Evolutionary conservation across 2,329 filamentous ascomycete species (phyloP).

Genomic region (Phialophora expanda): DNA sequence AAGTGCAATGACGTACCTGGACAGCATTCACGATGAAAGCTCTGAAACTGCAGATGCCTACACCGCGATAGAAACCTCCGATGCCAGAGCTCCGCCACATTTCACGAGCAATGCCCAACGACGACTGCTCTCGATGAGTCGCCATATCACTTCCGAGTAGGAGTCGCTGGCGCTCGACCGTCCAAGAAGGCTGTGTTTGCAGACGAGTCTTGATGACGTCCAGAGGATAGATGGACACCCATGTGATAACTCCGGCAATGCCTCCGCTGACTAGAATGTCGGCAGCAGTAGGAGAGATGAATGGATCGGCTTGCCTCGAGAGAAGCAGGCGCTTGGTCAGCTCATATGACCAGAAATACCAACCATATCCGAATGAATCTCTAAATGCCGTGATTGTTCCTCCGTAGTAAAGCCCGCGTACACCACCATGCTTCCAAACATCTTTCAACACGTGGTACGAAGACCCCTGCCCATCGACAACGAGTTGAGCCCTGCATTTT

Average conservation of each 20-base stretch:
- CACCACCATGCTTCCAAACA: conserved; percentile 63
- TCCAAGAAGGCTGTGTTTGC: conserved; percentile 68
- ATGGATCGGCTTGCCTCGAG: conserved; percentile 42
- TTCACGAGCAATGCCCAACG: conserved; percentile 67
- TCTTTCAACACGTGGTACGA: conserved; percentile 68
- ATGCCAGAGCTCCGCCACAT: conserved; percentile 69
- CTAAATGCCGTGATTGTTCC: conserved; percentile 80
- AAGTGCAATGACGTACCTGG: conserved; percentile 52
- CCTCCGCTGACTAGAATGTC: conserved; percentile 83
- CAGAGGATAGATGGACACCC: conserved; percentile 87
- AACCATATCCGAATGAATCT: conserved; percentile 92
- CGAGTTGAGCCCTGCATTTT: conserved; percentile 86
- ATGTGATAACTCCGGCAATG: conserved; percentile 83
- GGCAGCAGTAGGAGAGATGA: conserved; percentile 52
- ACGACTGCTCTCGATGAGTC: conserved; percentile 47
- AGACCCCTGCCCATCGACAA: conserved; percentile 53
- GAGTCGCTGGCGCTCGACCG: conserved; percentile 36
- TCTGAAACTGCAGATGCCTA: conserved; percentile 80
- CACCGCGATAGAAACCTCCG: conserved; percentile 71
- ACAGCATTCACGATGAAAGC: conserved; percentile 93
- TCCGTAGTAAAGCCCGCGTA: conserved; percentile 78
- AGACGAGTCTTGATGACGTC: conserved; percentile 92
- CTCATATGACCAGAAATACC: conserved; percentile 97
- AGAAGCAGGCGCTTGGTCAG: conserved; percentile 67
- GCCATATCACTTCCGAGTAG: conserved; percentile 39